A percentile compares a stretch with the other conserved stretches of the same genome.
These are phyloP conservation scores for Chaetomium olivaceum DNA, from an alignment of 2,329 filamentous ascomycete species.

Conservation along the genomic window DNA sequence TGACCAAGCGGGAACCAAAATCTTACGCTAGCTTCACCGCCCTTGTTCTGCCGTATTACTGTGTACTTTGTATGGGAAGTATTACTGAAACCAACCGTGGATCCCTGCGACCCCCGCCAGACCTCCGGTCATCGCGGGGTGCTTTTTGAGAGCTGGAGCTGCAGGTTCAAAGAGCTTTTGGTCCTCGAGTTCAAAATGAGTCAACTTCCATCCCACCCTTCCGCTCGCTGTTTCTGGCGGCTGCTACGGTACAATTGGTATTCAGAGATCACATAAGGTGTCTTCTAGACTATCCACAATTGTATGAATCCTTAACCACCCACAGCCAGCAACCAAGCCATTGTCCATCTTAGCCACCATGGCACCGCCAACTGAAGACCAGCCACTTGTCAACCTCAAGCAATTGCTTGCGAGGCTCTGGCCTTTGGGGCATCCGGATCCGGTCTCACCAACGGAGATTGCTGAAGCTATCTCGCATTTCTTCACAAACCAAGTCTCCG, in stretches of 20 bases:
- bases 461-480: conserved; percentile 87
- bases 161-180: conserved; percentile 10
- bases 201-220: conserved; percentile 20
- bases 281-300: not conserved
- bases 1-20: conserved; percentile 1
- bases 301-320: not conserved
- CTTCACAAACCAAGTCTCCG: conserved; percentile 86
- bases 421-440: conserved; percentile 49
- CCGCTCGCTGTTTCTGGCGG: not conserved
- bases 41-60: conserved; percentile 26
- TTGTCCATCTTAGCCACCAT: not conserved
- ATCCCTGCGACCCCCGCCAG: conserved; percentile 26
- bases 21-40: conserved; percentile 24
- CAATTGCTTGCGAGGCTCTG: conserved; percentile 72
- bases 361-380: conserved; percentile 20
- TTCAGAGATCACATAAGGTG: conserved; percentile 2
- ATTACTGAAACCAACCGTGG: not conserved
- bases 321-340: not conserved
- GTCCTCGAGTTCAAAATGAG: conserved; percentile 24
- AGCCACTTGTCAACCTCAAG: conserved; percentile 58
- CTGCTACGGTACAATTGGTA: conserved; percentile 1
- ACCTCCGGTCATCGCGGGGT: conserved; percentile 26
- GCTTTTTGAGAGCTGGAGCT: conserved; percentile 12
- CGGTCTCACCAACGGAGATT: conserved; percentile 76
- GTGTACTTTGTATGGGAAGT: not conserved